Base-by-base conservation (phyloP, 2,329 filamentous ascomycete species). In the Beauveria scarabaeidicola region DNA sequence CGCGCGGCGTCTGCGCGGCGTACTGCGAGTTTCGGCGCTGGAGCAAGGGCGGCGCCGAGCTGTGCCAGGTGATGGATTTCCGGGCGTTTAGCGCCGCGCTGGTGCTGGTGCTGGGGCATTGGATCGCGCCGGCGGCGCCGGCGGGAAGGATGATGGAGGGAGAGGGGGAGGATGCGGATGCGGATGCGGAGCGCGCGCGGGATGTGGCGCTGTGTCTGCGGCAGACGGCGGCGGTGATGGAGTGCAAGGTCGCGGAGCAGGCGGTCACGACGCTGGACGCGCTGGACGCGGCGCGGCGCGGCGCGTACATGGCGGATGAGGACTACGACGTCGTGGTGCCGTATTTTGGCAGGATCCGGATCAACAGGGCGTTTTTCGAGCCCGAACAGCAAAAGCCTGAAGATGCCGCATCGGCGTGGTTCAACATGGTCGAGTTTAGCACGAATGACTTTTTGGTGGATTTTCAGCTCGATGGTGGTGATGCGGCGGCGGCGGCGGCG, bases 11-110 rank as follows among this genome's bases (percentile, higher is more conserved):
- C 54, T 69, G 79, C 25, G 60, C 62, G 17, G 62, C 69, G 11
- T 79, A 77, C 62, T 51, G 62, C 29, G 61, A 55, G 13, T 67
- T 72, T 6, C 72, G 74, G 52, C 55, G 55, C 17, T 61, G 55
- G 27, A 40, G 58, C 8, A 51, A 32, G 5, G 57, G 60, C 7
- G 61, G 60, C 59, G 19, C 36, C 59, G 9, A 63, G 53, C 65
- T 75, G 10, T 78, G 77, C 66, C 78, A 78, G 48, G 63, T 78
- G 40, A 69, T 76, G 51, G 78, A 81, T 61, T 81, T 80, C 53
- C 68, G 75, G 55, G 73, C 72, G 2, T 80, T 81, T 62, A 78
- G 70, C 1, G 72, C 74, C 4, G 72, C 75, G 15, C 72, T 79
- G 64, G 68, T 79, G 1, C 63, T 81, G 5, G 65, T 76, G 3